Evolutionary conservation across 1,284 basidiomycete genomes (phyloP).

Genomic region (Entoloma clypeatum): DNA sequence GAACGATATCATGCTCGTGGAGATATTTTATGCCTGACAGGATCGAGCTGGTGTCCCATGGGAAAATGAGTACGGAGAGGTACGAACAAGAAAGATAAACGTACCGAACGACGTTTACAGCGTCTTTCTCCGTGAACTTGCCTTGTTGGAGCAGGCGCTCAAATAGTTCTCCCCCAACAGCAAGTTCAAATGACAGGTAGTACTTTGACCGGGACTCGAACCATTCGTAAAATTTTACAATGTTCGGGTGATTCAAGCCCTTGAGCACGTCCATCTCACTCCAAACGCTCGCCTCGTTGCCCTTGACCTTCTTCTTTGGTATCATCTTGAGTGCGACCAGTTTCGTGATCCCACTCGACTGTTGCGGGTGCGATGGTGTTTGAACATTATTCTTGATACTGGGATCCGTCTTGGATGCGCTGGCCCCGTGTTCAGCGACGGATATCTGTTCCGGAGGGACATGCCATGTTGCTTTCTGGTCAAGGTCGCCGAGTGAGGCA

Average conservation of each 20-base stretch:
- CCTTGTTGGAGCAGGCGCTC: slow-evolving; percentile 79
- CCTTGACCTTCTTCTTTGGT: slow-evolving; percentile 88
- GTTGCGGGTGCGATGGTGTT: slow-evolving; percentile 16
- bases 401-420: slow-evolving; percentile 18
- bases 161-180: slow-evolving; percentile 87
- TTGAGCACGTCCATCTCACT: slow-evolving; percentile 88
- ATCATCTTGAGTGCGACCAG: slow-evolving; percentile 89
- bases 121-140: slow-evolving; percentile 89
- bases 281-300: slow-evolving; percentile 81
- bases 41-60: slow-evolving; percentile 51
- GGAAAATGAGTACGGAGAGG: not conserved
- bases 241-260: slow-evolving; percentile 84
- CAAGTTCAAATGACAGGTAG: slow-evolving; percentile 90
- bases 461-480: slow-evolving; percentile 66
- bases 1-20: slow-evolving; percentile 86
- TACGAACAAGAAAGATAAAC: slow-evolving; percentile 24
- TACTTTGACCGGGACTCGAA: slow-evolving; percentile 91
- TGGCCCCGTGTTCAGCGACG: slow-evolving; percentile 56
- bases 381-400: slow-evolving; percentile 21
- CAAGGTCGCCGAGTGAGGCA: not conserved
- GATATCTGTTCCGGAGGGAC: slow-evolving; percentile 57
- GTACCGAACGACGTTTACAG: slow-evolving; percentile 66
- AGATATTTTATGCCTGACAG: slow-evolving; percentile 79
- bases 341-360: slow-evolving; percentile 34
- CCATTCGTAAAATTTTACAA: slow-evolving; percentile 91